A percentile compares a stretch with the other conserved stretches of the same genome.
These are phyloP conservation scores for Elongisporangium undulatum DNA, from an alignment of 352 stramenopile genomes.

Conservation along the genomic window DNA sequence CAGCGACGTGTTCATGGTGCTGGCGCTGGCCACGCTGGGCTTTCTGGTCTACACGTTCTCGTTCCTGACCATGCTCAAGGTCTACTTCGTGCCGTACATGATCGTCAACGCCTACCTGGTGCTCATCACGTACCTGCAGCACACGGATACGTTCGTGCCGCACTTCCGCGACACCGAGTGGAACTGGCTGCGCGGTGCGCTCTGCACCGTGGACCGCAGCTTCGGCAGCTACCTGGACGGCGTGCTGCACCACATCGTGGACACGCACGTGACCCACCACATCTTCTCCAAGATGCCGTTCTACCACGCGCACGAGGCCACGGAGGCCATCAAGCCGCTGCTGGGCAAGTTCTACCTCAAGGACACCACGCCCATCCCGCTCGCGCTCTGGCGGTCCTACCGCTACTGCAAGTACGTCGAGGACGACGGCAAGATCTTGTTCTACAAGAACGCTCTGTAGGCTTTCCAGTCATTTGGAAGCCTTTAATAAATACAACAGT, in stretches of 20 bases:
- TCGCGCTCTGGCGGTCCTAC: slow-evolving; percentile 92
- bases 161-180: slow-evolving; percentile 94
- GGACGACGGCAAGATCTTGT: slow-evolving; percentile 87
- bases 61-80: slow-evolving; percentile 82
- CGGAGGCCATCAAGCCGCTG: slow-evolving; percentile 89
- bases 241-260: slow-evolving; percentile 97
- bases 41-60: slow-evolving; percentile 63
- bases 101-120: slow-evolving; percentile 96
- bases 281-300: slow-evolving; percentile 99
- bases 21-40: slow-evolving; percentile 50
- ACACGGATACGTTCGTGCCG: slow-evolving; percentile 97
- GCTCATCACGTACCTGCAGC: slow-evolving; percentile 97
- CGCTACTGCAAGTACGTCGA: slow-evolving; percentile 95
- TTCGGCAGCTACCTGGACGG: slow-evolving; percentile 95
- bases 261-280: slow-evolving; percentile 98
- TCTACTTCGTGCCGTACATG: slow-evolving; percentile 96
- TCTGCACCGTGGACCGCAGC: slow-evolving; percentile 97
- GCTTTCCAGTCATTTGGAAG: too few species aligned
- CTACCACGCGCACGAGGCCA: slow-evolving; percentile 97
- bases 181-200: slow-evolving; percentile 95
- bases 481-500: not conserved
- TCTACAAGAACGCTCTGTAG: slow-evolving; percentile 81
- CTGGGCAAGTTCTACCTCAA: slow-evolving; percentile 96
- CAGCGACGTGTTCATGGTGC: slow-evolving; percentile 88
- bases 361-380: slow-evolving; percentile 85